Evolutionary conservation across 306 rosid species (phyloP).

Genomic region (Citrullus colocynthis): DNA sequence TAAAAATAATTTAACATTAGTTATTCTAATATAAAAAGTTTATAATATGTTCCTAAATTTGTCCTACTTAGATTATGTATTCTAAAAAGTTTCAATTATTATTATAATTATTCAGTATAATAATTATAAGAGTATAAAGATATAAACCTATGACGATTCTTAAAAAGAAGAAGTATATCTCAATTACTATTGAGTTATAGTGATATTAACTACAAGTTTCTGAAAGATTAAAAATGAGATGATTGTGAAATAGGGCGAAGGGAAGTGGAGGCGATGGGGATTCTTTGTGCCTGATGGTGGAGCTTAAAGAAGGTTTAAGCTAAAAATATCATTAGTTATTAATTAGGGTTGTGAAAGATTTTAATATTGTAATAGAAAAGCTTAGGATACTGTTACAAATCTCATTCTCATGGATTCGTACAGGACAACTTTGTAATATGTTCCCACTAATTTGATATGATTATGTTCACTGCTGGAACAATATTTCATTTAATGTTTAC

Average conservation of each 20-base stretch:
- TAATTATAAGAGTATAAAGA: too few relatives aligned
- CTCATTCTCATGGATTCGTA: constrained; percentile 5
- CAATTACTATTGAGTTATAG: too few relatives aligned
- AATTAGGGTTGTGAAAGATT: background rate
- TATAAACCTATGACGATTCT: too few relatives aligned
- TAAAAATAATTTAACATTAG: too few relatives aligned
- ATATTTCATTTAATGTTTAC: background rate
- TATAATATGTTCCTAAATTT: too few relatives aligned
- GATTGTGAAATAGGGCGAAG: background rate
- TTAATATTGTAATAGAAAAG: background rate
- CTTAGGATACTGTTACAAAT: background rate
- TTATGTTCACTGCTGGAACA: constrained; percentile 1
- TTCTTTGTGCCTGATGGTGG: constrained; percentile 1
- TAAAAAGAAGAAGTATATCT: too few relatives aligned
- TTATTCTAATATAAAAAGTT: too few relatives aligned
- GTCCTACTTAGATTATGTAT: too few relatives aligned
- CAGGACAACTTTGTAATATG: constrained; percentile 4
- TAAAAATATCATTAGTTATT: background rate
- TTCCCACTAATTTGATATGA: constrained; percentile 10
- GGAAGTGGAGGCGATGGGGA: background rate
- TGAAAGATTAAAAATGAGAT: background rate
- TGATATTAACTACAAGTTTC: too few relatives aligned
- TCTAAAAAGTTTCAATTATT: too few relatives aligned
- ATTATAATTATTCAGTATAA: too few relatives aligned
- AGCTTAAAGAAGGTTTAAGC: background rate